A percentile compares a stretch with the other conserved stretches of the same genome.
Evolutionary conservation across 768 basidiomycete species (phyloP).

Genomic region (Tylopilus felleus): DNA sequence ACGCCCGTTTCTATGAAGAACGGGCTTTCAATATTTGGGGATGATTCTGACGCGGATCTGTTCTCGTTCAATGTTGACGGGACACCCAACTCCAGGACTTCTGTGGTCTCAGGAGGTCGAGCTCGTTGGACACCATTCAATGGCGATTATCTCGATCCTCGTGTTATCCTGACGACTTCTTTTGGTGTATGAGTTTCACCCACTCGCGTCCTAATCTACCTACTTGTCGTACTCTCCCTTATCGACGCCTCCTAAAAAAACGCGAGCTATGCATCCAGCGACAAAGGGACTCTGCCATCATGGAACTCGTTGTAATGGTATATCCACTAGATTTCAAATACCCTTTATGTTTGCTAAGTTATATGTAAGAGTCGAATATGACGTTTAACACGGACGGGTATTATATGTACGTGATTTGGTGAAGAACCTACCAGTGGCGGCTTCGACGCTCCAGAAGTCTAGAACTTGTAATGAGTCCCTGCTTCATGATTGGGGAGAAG

Average conservation of each 20-base stretch:
- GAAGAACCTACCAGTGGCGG: not conserved
- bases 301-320: conserved; percentile 18
- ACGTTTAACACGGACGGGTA: not conserved
- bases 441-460: not conserved
- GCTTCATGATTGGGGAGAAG: not conserved
- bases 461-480: not conserved
- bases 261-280: conserved; percentile 4
- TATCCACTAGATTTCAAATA: conserved; percentile 23
- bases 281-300: too few relatives aligned
- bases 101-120: conserved; percentile 12
- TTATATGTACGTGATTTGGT: conserved; percentile 13
- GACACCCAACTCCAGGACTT: conserved; percentile 10
- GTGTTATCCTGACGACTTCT: conserved; percentile 31
- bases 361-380: not conserved
- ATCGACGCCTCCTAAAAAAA: not conserved
- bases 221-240: not conserved
- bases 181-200: conserved; percentile 36
- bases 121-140: conserved; percentile 31
- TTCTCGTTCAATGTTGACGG: conserved; percentile 43
- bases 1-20: conserved; percentile 38
- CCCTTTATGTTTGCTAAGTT: conserved; percentile 12
- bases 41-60: conserved; percentile 47
- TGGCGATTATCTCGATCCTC: conserved; percentile 28
- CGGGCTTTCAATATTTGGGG: conserved; percentile 43
- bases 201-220: conserved; percentile 34